Conservation (phyloP, 2,329 filamentous ascomycete genomes). For the Xylaria arbuscula region DNA sequence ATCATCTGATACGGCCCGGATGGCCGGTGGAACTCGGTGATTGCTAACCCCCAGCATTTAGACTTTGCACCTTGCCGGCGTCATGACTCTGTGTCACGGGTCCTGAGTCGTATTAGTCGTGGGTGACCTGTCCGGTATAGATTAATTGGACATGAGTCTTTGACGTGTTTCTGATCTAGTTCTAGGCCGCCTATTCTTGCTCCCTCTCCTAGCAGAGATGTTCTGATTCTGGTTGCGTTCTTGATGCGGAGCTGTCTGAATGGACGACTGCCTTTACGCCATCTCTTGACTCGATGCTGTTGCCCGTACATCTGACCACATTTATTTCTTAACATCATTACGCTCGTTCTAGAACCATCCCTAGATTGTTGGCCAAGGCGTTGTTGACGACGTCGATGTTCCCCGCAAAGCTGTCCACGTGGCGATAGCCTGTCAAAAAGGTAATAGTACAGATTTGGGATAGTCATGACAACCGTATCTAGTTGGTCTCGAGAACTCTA, state of each 20-base stretch:
- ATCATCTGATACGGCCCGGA: background rate
- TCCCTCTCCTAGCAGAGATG: background rate
- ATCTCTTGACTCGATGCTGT: constrained; percentile 15
- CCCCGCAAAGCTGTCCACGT: background rate
- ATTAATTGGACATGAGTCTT: background rate
- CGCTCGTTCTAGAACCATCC: background rate
- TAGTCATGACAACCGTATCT: background rate
- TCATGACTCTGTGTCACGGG: constrained; percentile 10
- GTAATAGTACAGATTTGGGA: background rate
- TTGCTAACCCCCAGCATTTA: constrained; percentile 15
- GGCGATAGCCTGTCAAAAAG: background rate
- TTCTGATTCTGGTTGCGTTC: background rate
- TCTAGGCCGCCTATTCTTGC: background rate
- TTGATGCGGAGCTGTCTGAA: constrained; percentile 22
- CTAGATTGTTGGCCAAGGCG: background rate
- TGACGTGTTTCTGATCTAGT: constrained; percentile 9
- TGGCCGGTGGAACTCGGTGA: background rate
- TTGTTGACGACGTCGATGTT: background rate
- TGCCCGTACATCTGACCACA: background rate
- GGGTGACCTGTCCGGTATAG: background rate
- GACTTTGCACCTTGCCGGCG: constrained; percentile 4
- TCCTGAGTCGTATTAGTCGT: constrained; percentile 16
- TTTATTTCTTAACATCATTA: background rate
- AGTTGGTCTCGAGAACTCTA: background rate
- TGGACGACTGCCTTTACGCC: background rate